Percentiles rank a stretch among this genome's conserved stretches.
These are phyloP conservation scores for Solioccasus polychromus DNA, from an alignment of 768 basidiomycete genomes.

Conservation along the genomic window DNA sequence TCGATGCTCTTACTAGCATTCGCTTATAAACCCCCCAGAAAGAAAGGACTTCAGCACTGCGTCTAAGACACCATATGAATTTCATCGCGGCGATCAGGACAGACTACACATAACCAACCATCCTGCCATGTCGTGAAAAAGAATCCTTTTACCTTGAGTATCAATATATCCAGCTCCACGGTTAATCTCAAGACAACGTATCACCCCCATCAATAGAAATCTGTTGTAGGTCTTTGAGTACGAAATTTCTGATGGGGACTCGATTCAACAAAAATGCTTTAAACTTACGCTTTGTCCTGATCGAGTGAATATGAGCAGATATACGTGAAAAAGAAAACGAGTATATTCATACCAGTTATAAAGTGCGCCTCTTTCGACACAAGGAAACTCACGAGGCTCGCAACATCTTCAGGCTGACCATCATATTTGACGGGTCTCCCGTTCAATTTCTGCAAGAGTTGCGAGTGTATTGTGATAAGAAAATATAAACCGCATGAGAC, in stretches of 20 bases:
- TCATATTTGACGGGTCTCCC: slow-evolving; percentile 7
- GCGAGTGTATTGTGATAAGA: too few relatives aligned
- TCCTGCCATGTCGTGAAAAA: too few relatives aligned
- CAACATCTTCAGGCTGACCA: slow-evolving; percentile 34
- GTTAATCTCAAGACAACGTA: slow-evolving; percentile 8
- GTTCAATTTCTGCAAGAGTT: not conserved
- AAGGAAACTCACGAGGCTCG: slow-evolving; percentile 36
- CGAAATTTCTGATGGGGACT: not conserved
- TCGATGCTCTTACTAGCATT: too few relatives aligned
- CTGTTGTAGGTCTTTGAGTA: slow-evolving; percentile 6
- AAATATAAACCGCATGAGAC: not conserved
- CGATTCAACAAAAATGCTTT: not conserved
- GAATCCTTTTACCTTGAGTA: too few relatives aligned
- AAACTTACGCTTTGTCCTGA: slow-evolving; percentile 25
- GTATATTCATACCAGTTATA: slow-evolving; percentile 30
- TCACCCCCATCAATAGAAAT: slow-evolving; percentile 19
- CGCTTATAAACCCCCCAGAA: too few relatives aligned
- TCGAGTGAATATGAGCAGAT: not conserved
- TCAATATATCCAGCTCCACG: too few relatives aligned
- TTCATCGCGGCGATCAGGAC: too few relatives aligned
- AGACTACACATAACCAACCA: too few relatives aligned
- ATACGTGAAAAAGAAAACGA: not conserved
- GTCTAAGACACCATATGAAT: too few relatives aligned
- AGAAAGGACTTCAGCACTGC: too few relatives aligned
- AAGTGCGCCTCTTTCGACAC: slow-evolving; percentile 36